Conservation (phyloP, 257 asterid genomes). For the Fraxinus pennsylvanica region DNA sequence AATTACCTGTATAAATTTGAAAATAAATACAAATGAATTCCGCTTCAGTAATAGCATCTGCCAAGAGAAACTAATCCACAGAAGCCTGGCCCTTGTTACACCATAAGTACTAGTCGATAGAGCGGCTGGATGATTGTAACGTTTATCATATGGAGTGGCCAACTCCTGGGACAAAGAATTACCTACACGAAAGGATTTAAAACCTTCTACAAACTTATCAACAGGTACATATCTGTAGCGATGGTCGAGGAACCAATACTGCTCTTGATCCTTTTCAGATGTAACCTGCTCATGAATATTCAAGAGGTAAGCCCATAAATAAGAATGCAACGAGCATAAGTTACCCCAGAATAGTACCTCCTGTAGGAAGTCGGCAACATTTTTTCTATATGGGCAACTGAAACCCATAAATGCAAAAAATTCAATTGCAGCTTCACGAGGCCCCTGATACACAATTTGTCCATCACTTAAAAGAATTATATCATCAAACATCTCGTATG, state of each 20-base stretch:
- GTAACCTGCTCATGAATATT: slow-evolving; percentile 45
- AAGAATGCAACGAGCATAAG: slow-evolving; percentile 12
- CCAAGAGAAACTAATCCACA: slow-evolving; percentile 61
- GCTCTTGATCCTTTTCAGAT: slow-evolving; percentile 76
- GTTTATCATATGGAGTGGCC: slow-evolving; percentile 52
- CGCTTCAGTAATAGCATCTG: slow-evolving; percentile 64
- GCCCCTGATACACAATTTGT: slow-evolving; percentile 81
- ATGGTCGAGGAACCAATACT: slow-evolving; percentile 60
- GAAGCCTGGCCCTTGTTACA: slow-evolving; percentile 47
- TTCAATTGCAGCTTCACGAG: slow-evolving; percentile 61
- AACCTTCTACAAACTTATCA: slow-evolving; percentile 58
- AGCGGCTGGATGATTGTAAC: slow-evolving; percentile 59
- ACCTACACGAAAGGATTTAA: slow-evolving; percentile 58
- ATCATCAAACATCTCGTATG: slow-evolving; percentile 81
- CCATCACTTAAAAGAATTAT: slow-evolving; percentile 82
- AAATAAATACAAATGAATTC: slow-evolving; percentile 60
- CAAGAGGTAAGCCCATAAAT: slow-evolving; percentile 24
- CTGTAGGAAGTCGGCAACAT: slow-evolving; percentile 86
- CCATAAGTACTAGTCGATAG: slow-evolving; percentile 55
- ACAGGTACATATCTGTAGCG: slow-evolving; percentile 51
- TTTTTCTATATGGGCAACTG: slow-evolving; percentile 77
- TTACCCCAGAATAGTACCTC: slow-evolving; percentile 47
- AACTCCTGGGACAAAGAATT: slow-evolving; percentile 45
- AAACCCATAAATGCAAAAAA: slow-evolving; percentile 75
- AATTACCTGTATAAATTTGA: slow-evolving; percentile 65